Base-by-base conservation (phyloP, 116 monocot genomes). In the Zostera marina region DNA sequence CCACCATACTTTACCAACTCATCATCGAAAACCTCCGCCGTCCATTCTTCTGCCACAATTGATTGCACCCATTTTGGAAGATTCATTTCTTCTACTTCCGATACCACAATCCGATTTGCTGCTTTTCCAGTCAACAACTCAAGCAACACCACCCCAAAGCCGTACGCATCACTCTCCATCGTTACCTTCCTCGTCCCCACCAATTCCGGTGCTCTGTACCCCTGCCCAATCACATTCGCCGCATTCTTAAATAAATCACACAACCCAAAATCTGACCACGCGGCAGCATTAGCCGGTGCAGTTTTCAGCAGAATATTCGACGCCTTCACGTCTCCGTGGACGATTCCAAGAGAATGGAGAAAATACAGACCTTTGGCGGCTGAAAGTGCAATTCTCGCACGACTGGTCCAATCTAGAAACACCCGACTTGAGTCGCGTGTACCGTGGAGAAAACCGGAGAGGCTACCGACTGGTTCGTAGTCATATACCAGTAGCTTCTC, bases 401-500 rank as follows among this genome's bases (percentile, higher is more conserved):
- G 24, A 22, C 25, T n/a, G 2, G 32, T 21, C 70, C 70, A 70
- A 17, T 47, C 70, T 1, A 70, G 56, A 0, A 45, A 3, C 44
- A 8, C 41, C 41, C 66, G 65, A 23, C 44, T 42, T 3, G 54
- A 41, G 1, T 1, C 22, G 11, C 52, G 63, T 19, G 11, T 11
- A 15, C 69, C 69, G 45, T 69, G 69, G 17, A 69, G 44, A 8
- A 47, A n/a, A 1, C 54, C 41, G 14, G 69, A 61, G 47, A 69
- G 46, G 61, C 69, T 62, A 23, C 69, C 69, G 17, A 20, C 54
- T 46, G 83, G 25, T 57, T 83, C 66, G 59, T 77, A 81, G 42
- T 83, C 87, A 58, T 73, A 87, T 65, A 87, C 76, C 19, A 92
- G 80, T 15, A 92, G 70, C 72, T 80, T 86, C 74, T 92, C 87